Evolutionary conservation across 78 protist genomes (phyloP).

Genomic region (Protostelium mycophagum): DNA sequence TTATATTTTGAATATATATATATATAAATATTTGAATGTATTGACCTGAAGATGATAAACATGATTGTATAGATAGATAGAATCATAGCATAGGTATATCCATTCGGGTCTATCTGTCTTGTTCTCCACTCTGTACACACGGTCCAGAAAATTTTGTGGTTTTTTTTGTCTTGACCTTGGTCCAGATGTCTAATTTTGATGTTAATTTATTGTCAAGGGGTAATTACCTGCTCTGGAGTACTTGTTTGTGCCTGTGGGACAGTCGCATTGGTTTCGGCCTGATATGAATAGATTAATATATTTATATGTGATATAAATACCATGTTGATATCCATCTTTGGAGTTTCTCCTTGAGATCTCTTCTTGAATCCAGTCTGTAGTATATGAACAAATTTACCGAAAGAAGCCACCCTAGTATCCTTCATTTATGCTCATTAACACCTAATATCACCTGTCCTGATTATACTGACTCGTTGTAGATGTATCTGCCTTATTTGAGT

Average conservation of each 20-base stretch:
- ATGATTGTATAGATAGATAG: background rate
- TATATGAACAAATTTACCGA: background rate
- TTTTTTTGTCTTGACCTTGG: no score
- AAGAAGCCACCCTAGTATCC: background rate
- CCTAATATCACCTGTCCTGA: background rate
- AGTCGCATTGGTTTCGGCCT: background rate
- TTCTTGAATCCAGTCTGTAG: background rate
- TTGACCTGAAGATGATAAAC: background rate
- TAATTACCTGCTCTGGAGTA: background rate
- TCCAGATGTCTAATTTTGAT: no score
- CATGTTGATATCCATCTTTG: background rate
- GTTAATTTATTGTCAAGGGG: background rate
- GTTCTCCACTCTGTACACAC: background rate
- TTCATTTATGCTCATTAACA: background rate
- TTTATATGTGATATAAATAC: no score
- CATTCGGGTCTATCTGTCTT: background rate
- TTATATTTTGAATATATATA: no score
- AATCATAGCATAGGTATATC: background rate
- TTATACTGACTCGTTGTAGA: background rate
- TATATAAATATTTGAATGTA: no score
- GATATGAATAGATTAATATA: background rate
- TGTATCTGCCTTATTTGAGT: background rate
- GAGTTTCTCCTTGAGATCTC: background rate
- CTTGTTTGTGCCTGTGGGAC: background rate
- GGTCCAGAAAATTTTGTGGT: background rate